Evolutionary conservation across 192 early-diverging fungal species (phyloP), one percentile per base, ranked within the genome.

Genomic region (Backusella mclennaniae): DNA sequence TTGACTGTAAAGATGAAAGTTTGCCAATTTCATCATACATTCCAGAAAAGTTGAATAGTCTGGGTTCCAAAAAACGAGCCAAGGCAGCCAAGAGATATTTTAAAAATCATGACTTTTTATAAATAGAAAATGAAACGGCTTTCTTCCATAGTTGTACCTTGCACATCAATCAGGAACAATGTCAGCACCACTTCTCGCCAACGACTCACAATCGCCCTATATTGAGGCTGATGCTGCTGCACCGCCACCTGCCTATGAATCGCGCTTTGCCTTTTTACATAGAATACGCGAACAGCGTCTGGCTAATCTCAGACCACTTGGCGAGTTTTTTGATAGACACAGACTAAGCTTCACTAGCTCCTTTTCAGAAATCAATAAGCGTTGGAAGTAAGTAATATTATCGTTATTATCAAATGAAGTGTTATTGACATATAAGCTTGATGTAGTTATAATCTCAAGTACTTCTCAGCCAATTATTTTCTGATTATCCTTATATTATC

Each of bases 391-490:
- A 71, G 80, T 39, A 14, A 1, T 26, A 1, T 26, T 41, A 14
- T 23, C 26, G 9, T n/a, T 41, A 33, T 33, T 33, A 33, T 33
- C 3, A 33, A 39, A 39, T 41, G 0, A 41, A 17, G 12, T 21
- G 46, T 19, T 49, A 68, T 21, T 68, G 35, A 68, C 19, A 35
- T 15, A 68, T 29, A 29, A 46, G 0, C 39, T 21, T 71, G 21
- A 44, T 5, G 78, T 81, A 88, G 85, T 72, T 89, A 89, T 69
- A 91, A 91, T 71, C 74, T 91, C 23, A 79, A 77, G 39, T 86
- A 91, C 46, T 91, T 87, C 73, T 88, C 89, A 67, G 85, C 82
- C 38, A 91, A 91, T 76, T 91, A 91, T 74, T 79, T 89, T 66
- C 12, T 91, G 42, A 84, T 91, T 35, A 76, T 91, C 70, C 35